These are phyloP conservation scores for Colletotrichum melonis DNA, from an alignment of 2,329 filamentous ascomycete species.

Conservation along the genomic window DNA sequence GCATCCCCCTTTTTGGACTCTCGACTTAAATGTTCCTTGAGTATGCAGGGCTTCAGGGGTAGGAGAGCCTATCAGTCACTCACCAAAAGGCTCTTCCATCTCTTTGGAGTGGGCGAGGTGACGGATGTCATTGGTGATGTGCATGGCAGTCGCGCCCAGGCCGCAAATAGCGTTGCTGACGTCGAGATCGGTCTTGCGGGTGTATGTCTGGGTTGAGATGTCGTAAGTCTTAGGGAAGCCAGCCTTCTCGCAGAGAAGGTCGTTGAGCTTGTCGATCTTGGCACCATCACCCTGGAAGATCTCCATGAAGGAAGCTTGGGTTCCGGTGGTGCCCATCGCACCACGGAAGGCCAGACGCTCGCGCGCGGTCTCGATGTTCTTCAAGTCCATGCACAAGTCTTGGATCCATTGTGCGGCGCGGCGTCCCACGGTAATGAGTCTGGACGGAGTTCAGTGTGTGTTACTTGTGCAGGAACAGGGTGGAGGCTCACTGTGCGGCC, in stretches of 20 bases:
- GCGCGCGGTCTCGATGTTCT: constrained; percentile 76
- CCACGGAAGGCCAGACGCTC: constrained; percentile 80
- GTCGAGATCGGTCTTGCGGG: constrained; percentile 83
- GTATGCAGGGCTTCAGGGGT: not conserved
- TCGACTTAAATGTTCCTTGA: too few species aligned
- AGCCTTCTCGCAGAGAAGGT: constrained; percentile 64
- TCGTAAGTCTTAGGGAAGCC: constrained; percentile 63
- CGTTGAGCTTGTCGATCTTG: constrained; percentile 66
- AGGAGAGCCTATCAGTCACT: not conserved
- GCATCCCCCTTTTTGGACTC: not conserved
- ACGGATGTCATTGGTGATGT: constrained; percentile 80
- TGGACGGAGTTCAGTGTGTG: not conserved
- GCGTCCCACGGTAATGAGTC: constrained; percentile 70
- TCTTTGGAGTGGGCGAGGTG: constrained; percentile 83
- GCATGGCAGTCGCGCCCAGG: constrained; percentile 79
- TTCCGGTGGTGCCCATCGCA: constrained; percentile 75
- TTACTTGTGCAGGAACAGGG: not conserved
- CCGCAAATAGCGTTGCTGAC: constrained; percentile 85
- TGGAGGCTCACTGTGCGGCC: constrained; percentile 38
- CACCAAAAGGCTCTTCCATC: constrained; percentile 81
- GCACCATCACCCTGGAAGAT: constrained; percentile 60
- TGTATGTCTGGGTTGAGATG: constrained; percentile 73
- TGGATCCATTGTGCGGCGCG: constrained; percentile 79
- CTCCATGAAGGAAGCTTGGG: constrained; percentile 80
- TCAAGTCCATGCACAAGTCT: constrained; percentile 75